These are phyloP conservation scores for Rutstroemia sydowiana DNA, from an alignment of 2,329 filamentous ascomycete species.

Conservation along the genomic window DNA sequence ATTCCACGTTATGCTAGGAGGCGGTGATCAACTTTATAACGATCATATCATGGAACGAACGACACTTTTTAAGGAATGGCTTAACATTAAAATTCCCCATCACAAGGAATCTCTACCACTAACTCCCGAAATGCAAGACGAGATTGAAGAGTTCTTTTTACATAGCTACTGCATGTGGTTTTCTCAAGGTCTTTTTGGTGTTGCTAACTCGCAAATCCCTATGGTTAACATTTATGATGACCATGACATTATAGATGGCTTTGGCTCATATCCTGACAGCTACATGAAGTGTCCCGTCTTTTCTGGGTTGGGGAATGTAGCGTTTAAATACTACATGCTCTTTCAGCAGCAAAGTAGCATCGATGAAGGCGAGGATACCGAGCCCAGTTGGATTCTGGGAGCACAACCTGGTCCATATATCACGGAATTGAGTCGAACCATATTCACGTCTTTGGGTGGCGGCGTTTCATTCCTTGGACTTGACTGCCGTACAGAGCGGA, in stretches of 20 bases:
- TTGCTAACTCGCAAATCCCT: constrained; percentile 16
- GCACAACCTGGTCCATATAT: constrained; percentile 73
- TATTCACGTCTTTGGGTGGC: constrained; percentile 78
- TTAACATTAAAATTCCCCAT: constrained; percentile 72
- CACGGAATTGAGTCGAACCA: constrained; percentile 74
- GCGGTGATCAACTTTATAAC: constrained; percentile 95
- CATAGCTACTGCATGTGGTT: constrained; percentile 92
- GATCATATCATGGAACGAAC: constrained; percentile 82
- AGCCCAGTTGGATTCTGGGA: constrained; percentile 61
- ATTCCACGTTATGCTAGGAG: constrained; percentile 92
- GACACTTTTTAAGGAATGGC: constrained; percentile 76
- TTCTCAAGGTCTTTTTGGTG: constrained; percentile 82
- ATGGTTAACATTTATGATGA: too few species aligned
- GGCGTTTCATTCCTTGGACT: constrained; percentile 80
- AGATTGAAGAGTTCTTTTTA: constrained; percentile 83
- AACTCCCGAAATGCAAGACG: constrained; percentile 90
- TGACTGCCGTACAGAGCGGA: constrained; percentile 88
- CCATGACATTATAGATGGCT: constrained; percentile 91
- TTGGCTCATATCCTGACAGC: constrained; percentile 84
- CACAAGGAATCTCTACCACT: constrained; percentile 76
- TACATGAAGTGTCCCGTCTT: constrained; percentile 95
- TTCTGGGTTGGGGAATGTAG: constrained; percentile 83
- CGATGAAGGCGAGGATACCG: constrained; percentile 45
- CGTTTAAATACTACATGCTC: constrained; percentile 96
- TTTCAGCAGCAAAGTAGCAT: constrained; percentile 90